Evolutionary conservation across 2,329 filamentous ascomycete genomes (phyloP).

Genomic region (Exophiala xenobiotica): DNA sequence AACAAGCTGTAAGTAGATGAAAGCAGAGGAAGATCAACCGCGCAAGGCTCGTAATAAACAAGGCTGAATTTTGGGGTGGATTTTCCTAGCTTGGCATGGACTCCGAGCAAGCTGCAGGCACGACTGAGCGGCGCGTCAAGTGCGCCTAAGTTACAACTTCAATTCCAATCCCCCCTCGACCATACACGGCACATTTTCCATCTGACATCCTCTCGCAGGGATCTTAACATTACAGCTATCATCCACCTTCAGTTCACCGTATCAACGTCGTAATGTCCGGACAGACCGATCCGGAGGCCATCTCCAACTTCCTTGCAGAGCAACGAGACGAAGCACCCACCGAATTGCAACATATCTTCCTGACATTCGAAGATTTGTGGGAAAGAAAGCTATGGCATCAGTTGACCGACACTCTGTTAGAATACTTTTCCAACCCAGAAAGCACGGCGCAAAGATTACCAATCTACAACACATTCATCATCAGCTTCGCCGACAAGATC

Average conservation of each 20-base stretch:
- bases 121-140: constrained; percentile 1
- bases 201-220: too few relatives aligned
- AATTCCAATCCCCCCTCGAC: not conserved
- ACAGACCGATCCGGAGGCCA: constrained; percentile 40
- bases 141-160: not conserved
- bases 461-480: constrained; percentile 92
- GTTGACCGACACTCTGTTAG: constrained; percentile 82
- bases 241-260: too few relatives aligned
- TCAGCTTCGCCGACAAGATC: constrained; percentile 97
- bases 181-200: too few relatives aligned
- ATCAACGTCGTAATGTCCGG: constrained; percentile 24
- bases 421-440: constrained; percentile 80
- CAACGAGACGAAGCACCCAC: constrained; percentile 85
- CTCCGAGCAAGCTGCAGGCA: not conserved
- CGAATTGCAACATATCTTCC: constrained; percentile 81
- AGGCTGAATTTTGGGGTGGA: not conserved
- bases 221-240: too few relatives aligned
- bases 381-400: constrained; percentile 99
- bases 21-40: too few relatives aligned
- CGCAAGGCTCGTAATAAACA: not conserved
- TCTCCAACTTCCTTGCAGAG: constrained; percentile 87
- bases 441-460: constrained; percentile 82
- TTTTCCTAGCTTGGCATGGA: not conserved
- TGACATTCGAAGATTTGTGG: constrained; percentile 95
- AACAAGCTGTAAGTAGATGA: too few relatives aligned